phyloP scores from a whole-genome alignment of 768 basidiomycete genomes.

The Xerocomellus chrysenteron region DNA sequence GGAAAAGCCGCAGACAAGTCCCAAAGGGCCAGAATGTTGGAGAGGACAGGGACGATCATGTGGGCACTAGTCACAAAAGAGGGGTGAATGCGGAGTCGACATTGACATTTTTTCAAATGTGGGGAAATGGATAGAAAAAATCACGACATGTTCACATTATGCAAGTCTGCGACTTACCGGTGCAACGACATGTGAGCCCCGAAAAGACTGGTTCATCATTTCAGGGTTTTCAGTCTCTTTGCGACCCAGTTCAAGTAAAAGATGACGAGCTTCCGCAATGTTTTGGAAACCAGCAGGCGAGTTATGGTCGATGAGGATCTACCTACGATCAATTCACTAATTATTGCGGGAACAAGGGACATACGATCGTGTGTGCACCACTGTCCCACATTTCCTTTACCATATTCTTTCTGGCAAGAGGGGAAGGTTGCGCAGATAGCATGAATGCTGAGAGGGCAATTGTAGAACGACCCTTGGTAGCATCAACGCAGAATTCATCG shows the following conservation, averaged over 20 bases:
- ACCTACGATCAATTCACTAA: constrained; percentile 13
- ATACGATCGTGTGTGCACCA: constrained; percentile 79
- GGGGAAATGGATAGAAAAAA: constrained; percentile 9
- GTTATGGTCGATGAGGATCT: constrained; percentile 88
- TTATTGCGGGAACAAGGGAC: neutral
- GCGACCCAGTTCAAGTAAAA: constrained; percentile 62
- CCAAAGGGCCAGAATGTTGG: constrained; percentile 49
- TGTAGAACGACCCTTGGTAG: constrained; percentile 45
- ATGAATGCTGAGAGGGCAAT: constrained; percentile 86
- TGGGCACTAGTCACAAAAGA: constrained; percentile 62
- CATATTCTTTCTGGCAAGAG: constrained; percentile 59
- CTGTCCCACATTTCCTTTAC: constrained; percentile 91
- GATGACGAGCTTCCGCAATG: constrained; percentile 76
- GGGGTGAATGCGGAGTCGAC: neutral
- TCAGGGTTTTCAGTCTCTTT: constrained; percentile 54
- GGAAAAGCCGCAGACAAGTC: constrained; percentile 75
- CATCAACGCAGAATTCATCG: constrained; percentile 43
- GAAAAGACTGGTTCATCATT: constrained; percentile 33
- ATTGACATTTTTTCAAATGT: constrained; percentile 17
- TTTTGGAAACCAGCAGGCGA: constrained; percentile 71
- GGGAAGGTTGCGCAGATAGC: constrained; percentile 67
- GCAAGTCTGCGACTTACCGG: constrained; percentile 55
- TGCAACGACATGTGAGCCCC: constrained; percentile 82
- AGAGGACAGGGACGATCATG: constrained; percentile 88
- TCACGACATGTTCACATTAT: neutral